Evolutionary conservation across 768 basidiomycete species (phyloP).

Genomic region (Austroboletus eburneus): DNA sequence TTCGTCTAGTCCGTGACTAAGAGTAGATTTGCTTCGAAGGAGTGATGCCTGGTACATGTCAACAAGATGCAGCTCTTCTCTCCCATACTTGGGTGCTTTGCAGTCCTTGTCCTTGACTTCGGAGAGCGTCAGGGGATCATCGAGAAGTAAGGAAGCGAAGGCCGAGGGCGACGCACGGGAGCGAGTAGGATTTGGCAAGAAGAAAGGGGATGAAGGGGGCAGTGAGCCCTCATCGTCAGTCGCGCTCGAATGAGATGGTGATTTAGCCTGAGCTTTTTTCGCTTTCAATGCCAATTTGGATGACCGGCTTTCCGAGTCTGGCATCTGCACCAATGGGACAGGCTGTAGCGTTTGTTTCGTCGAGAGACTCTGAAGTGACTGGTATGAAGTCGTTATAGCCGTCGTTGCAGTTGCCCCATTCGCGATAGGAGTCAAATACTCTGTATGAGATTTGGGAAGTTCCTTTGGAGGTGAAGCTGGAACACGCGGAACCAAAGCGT

Average conservation of each 20-base stretch:
- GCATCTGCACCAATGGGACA: constrained; percentile 26
- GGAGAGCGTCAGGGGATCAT: constrained; percentile 40
- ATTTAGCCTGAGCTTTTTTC: constrained; percentile 52
- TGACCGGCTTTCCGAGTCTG: constrained; percentile 39
- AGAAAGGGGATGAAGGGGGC: constrained; percentile 49
- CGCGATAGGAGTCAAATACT: constrained; percentile 75
- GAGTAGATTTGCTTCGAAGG: constrained; percentile 28
- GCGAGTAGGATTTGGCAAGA: constrained; percentile 47
- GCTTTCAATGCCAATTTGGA: constrained; percentile 79
- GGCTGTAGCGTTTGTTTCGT: constrained; percentile 25
- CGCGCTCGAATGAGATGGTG: constrained; percentile 27
- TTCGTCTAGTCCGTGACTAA: constrained; percentile 13
- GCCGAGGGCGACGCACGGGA: constrained; percentile 75
- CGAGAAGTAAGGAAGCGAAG: constrained; percentile 69
- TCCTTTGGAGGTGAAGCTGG: constrained; percentile 30
- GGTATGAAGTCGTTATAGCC: constrained; percentile 79
- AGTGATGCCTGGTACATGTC: constrained; percentile 27
- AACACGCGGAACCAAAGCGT: constrained; percentile 22
- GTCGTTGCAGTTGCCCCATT: constrained; percentile 81
- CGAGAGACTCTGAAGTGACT: constrained; percentile 61
- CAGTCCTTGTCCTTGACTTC: constrained; percentile 36
- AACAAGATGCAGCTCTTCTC: constrained; percentile 28
- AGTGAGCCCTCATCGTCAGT: constrained; percentile 38
- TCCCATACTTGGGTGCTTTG: constrained; percentile 29
- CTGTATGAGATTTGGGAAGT: constrained; percentile 51